phyloP scores from a whole-genome alignment of 305 asterid genomes.

The Fraxinus nigra region DNA sequence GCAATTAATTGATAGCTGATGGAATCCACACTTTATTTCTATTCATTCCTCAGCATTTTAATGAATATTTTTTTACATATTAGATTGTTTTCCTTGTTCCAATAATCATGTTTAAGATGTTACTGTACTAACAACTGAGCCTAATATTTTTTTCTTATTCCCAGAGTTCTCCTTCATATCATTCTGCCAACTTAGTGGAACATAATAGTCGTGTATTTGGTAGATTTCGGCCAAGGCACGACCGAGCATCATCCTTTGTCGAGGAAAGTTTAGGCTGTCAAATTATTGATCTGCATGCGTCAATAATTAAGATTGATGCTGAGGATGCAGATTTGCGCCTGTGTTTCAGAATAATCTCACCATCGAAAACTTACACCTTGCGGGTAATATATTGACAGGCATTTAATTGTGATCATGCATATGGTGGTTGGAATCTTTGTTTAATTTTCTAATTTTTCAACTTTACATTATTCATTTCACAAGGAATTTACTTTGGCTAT shows the following conservation, averaged over 20 bases:
- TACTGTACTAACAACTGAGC: conserved; percentile 15
- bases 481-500: neutral
- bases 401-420: conserved; percentile 19
- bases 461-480: neutral
- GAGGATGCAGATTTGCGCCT: conserved; percentile 92
- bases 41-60: conserved; percentile 6
- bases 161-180: conserved; percentile 72
- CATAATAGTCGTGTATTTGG: conserved; percentile 72
- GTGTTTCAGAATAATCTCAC: conserved; percentile 95
- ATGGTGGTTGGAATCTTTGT: conserved; percentile 1
- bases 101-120: conserved; percentile 13
- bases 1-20: conserved; percentile 11
- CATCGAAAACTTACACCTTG: conserved; percentile 73
- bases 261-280: conserved; percentile 74
- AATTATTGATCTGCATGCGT: conserved; percentile 84
- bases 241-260: conserved; percentile 45
- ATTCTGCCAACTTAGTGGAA: conserved; percentile 52
- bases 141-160: conserved; percentile 29
- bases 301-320: conserved; percentile 89
- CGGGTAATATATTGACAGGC: conserved; percentile 49
- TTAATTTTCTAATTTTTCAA: neutral
- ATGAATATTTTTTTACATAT: conserved; percentile 1
- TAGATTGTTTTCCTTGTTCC: conserved; percentile 9
- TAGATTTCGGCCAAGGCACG: conserved; percentile 78
- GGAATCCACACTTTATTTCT: neutral